Evolutionary conservation across 345 rosid genomes (phyloP), one percentile per base, ranked within the genome.

Genomic region (Atalantia buxifolia): DNA sequence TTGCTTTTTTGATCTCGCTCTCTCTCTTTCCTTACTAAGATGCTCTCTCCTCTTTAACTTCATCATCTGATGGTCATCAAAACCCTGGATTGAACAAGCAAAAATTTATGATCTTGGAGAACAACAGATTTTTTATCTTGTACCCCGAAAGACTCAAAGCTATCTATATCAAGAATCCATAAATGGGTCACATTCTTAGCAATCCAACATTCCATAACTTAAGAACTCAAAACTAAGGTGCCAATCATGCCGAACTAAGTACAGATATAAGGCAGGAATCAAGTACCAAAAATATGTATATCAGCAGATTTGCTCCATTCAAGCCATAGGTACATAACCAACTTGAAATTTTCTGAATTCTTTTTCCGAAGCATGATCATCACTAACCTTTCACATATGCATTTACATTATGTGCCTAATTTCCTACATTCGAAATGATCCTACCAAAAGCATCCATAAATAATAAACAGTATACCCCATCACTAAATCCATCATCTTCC

Each of bases 1-100:
- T n/a, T n/a, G n/a, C n/a, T n/a, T n/a, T n/a, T n/a, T 91, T 92
- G 79, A 96, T 96, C 90, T 96, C 99, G 83, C 89, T 90, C 85
- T 89, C 85, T 92, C 99, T 86, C 98, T 89, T 89, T 91, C 99
- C 70, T 63, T 66, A 69, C 89, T 0, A 97, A 81, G 90, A 76
- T 25, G 91, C 95, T 92, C 97, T 66, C 87, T 94, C 79, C 79
- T 89, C 81, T 90, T 92, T 48, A 96, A 68, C 90, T 84, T 97
- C 79, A 91, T 87, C 92, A 90, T 92, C 66, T 94, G 95, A 86
- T 82, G 92, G 81, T 89, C 95, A 83, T 61, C 88, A 79, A 94
- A 94, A 66, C 53, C 72, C 78, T 76, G 55, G 33, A 76, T 76
- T 33, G 31, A 53, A 30, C 48, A 53, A 53, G 35, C 48, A 31